Conservation (phyloP, 2,329 filamentous ascomycete genomes). For the Colletotrichum australisinense region DNA sequence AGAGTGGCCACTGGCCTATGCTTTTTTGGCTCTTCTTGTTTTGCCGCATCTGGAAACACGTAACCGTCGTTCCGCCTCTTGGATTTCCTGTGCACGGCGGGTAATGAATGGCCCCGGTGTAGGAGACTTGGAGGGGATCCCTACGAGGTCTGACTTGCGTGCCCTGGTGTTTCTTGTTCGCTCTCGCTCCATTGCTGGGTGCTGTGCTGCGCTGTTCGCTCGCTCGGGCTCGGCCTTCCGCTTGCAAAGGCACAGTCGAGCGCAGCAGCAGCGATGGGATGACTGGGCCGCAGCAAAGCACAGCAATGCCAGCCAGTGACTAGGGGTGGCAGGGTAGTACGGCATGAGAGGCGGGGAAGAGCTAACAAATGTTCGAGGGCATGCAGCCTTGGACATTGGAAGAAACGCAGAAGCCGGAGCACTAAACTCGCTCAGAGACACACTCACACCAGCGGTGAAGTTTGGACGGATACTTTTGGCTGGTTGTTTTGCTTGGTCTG, state of each 20-base stretch:
- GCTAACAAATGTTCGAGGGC: too few species aligned
- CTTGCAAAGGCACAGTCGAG: constrained; percentile 10
- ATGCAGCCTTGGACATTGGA: not conserved
- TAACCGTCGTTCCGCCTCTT: constrained; percentile 21
- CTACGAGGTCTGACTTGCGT: not conserved
- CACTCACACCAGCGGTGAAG: not conserved
- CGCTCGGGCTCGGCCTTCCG: constrained; percentile 19
- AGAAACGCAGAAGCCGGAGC: not conserved
- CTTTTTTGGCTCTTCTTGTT: constrained; percentile 9
- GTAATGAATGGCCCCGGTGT: not conserved
- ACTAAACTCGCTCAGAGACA: constrained; percentile 9
- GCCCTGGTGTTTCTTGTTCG: not conserved
- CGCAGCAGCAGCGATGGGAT: constrained; percentile 11
- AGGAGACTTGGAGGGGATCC: too few species aligned
- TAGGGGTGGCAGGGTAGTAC: not conserved
- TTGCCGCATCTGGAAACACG: constrained; percentile 29
- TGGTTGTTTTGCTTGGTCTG: not conserved
- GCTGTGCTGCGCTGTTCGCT: not conserved
- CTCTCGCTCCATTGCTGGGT: constrained; percentile 8
- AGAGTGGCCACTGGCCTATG: constrained; percentile 32
- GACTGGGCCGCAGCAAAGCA: constrained; percentile 24
- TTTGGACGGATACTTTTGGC: not conserved
- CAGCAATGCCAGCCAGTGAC: constrained; percentile 1
- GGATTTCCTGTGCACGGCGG: not conserved
- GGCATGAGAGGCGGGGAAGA: not conserved